These are phyloP conservation scores for Antarctomyces pellizariae DNA, from an alignment of 495 filamentous ascomycete species.

Conservation along the genomic window DNA sequence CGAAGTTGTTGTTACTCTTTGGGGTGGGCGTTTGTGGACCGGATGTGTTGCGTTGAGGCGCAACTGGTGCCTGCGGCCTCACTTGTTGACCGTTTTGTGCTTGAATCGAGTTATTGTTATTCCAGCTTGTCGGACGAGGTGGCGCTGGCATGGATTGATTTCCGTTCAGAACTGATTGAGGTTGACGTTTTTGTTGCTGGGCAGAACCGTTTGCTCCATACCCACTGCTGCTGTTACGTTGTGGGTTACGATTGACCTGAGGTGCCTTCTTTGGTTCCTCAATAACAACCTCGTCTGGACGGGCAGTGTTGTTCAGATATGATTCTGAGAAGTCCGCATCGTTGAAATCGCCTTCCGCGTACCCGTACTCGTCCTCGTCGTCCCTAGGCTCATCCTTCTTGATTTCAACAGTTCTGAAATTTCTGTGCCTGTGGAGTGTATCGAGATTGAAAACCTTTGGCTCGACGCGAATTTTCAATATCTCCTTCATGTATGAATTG, in stretches of 20 bases:
- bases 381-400: slow-evolving; percentile 7
- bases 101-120: too few relatives aligned
- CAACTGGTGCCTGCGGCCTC: too few relatives aligned
- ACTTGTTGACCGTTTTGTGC: too few relatives aligned
- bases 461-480: slow-evolving; percentile 54
- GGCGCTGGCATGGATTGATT: too few relatives aligned
- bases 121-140: too few relatives aligned
- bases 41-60: too few relatives aligned
- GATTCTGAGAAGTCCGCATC: slow-evolving; percentile 13
- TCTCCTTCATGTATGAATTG: slow-evolving; percentile 69
- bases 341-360: slow-evolving; percentile 19
- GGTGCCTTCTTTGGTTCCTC: neutral
- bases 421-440: slow-evolving; percentile 58
- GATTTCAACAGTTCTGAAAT: slow-evolving; percentile 39
- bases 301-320: slow-evolving; percentile 12
- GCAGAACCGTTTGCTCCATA: slow-evolving; percentile 11
- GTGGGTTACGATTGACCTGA: slow-evolving; percentile 12
- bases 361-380: slow-evolving; percentile 1
- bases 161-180: too few relatives aligned
- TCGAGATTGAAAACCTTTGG: slow-evolving; percentile 46
- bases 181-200: too few relatives aligned
- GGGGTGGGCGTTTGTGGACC: too few relatives aligned
- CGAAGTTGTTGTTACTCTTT: too few relatives aligned
- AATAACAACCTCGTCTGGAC: slow-evolving; percentile 3
- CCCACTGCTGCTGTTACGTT: slow-evolving; percentile 6